Percentiles rank a stretch among this genome's conserved stretches.
Conservation (phyloP, 495 filamentous ascomycete species). For the Penicillium lagena region DNA sequence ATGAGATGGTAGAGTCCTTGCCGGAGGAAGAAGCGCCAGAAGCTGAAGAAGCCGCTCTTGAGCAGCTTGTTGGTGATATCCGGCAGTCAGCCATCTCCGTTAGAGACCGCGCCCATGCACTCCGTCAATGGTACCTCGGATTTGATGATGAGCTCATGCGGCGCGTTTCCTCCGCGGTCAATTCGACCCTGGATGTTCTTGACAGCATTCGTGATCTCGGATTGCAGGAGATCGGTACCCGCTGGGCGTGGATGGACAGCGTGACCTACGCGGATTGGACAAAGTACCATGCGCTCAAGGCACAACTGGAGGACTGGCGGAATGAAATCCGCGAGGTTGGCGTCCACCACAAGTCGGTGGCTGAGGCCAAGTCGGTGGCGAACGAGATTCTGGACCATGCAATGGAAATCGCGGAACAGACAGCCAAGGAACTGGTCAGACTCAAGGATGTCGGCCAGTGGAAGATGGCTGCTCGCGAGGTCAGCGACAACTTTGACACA, state of each 20-base stretch:
- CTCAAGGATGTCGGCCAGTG: conserved; percentile 80
- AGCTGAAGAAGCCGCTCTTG: conserved; percentile 50
- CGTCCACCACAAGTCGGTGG: conserved; percentile 63
- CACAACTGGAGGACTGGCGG: conserved; percentile 78
- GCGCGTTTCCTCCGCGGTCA: conserved; percentile 66
- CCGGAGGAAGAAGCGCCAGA: conserved; percentile 47
- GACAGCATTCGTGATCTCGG: conserved; percentile 82
- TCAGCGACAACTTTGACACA: conserved; percentile 66
- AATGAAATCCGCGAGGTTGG: conserved; percentile 69
- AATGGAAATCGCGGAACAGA: conserved; percentile 72
- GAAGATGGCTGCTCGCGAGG: conserved; percentile 76
- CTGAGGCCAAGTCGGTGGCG: conserved; percentile 60
- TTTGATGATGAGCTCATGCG: conserved; percentile 65
- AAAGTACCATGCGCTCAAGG: conserved; percentile 80
- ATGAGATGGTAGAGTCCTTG: conserved; percentile 49
- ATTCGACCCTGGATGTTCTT: conserved; percentile 75
- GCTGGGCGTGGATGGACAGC: conserved; percentile 95
- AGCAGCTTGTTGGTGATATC: conserved; percentile 58
- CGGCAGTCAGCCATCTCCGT: conserved; percentile 69
- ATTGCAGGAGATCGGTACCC: conserved; percentile 91
- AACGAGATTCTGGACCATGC: conserved; percentile 65
- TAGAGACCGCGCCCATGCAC: conserved; percentile 71
- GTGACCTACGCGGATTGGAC: conserved; percentile 96
- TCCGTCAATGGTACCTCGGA: conserved; percentile 70
- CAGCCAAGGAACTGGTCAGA: conserved; percentile 74